phyloP scores from a whole-genome alignment of 306 rosid genomes.

The Amphicarpaea edgeworthii region DNA sequence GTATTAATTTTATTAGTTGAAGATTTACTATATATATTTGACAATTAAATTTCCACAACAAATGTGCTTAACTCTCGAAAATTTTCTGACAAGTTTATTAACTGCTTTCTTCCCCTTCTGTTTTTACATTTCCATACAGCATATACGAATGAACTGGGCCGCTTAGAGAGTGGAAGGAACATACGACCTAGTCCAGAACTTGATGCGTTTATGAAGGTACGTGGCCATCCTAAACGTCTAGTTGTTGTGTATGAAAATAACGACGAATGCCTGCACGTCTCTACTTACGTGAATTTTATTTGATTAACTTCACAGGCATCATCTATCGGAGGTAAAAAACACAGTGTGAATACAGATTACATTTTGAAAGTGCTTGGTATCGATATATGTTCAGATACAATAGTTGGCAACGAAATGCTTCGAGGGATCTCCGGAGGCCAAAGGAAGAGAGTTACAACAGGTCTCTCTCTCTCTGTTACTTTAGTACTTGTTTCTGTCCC shows the following conservation, averaged over 20 bases:
- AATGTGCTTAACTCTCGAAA: constrained; percentile 2
- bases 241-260: constrained; percentile 9
- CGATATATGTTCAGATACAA: constrained; percentile 83
- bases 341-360: constrained; percentile 82
- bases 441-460: constrained; percentile 93
- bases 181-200: constrained; percentile 83
- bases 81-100: too few species aligned
- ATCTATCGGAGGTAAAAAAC: constrained; percentile 77
- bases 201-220: constrained; percentile 98
- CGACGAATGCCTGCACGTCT: background rate
- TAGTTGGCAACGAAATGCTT: constrained; percentile 84
- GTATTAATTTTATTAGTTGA: constrained; percentile 6
- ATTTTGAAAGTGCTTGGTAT: constrained; percentile 85
- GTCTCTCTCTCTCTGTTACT: constrained; percentile 45
- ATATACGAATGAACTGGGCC: constrained; percentile 55
- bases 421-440: constrained; percentile 96
- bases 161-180: constrained; percentile 64
- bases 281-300: constrained; percentile 11
- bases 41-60: background rate
- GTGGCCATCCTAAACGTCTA: constrained; percentile 47
- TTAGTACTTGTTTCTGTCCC: constrained; percentile 3
- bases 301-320: constrained; percentile 72
- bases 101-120: too few species aligned
- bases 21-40: background rate
- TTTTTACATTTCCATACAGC: constrained; percentile 35